These are phyloP conservation scores for Rhizopogon vinicolor DNA, from an alignment of 768 basidiomycete genomes.

Conservation along the genomic window DNA sequence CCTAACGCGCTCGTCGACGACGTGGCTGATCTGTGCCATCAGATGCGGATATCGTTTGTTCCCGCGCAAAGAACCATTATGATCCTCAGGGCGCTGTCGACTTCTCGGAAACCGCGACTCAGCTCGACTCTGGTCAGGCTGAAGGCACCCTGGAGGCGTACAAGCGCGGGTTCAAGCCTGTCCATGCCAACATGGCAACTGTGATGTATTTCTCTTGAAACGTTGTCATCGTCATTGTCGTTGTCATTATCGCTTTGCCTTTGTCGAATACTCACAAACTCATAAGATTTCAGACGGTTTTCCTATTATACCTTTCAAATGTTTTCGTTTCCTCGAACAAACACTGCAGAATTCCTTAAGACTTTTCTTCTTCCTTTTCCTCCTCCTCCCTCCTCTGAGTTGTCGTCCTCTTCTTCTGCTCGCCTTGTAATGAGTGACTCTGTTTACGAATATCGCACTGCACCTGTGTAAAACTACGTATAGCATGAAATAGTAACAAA, in stretches of 20 bases:
- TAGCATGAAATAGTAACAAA: no score
- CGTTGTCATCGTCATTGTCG: no score
- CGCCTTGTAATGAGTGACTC: no score
- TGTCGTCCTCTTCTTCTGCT: no score
- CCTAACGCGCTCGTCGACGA: background rate
- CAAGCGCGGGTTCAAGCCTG: slow-evolving; percentile 49
- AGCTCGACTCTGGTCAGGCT: slow-evolving; percentile 35
- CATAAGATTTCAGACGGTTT: no score
- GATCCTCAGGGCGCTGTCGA: slow-evolving; percentile 55
- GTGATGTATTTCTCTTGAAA: slow-evolving; percentile 57
- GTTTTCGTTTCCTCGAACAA: no score
- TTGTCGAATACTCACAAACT: background rate
- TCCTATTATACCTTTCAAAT: no score
- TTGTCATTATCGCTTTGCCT: background rate
- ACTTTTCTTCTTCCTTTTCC: no score
- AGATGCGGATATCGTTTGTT: slow-evolving; percentile 78
- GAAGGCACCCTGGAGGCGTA: slow-evolving; percentile 43
- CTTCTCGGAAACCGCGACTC: slow-evolving; percentile 56
- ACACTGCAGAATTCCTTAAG: no score
- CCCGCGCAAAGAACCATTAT: slow-evolving; percentile 79
- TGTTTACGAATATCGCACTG: no score
- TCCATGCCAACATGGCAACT: slow-evolving; percentile 44
- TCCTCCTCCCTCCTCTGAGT: no score
- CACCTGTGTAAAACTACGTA: no score
- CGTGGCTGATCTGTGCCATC: slow-evolving; percentile 1